phyloP scores from a whole-genome alignment of 192 early-diverging fungal species.

The Entomortierella parvispora region DNA sequence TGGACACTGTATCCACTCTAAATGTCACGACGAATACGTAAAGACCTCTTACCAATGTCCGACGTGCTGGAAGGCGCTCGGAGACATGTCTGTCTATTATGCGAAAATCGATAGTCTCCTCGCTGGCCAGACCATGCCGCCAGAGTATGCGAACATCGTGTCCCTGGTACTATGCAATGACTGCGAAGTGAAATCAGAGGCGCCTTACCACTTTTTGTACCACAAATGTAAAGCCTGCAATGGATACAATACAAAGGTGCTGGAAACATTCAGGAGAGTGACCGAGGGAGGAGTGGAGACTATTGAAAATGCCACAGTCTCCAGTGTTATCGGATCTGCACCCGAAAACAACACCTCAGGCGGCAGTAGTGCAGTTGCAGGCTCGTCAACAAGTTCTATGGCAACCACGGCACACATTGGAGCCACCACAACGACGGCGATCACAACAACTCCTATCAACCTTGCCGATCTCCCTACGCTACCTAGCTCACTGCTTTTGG shows the following conservation, averaged over 20 bases:
- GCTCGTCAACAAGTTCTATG: neutral
- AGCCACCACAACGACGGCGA: neutral
- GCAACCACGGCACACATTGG: neutral
- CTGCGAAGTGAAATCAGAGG: conserved; percentile 84
- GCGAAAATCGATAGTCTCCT: conserved; percentile 83
- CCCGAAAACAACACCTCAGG: conserved; percentile 36
- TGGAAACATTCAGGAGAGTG: conserved; percentile 60
- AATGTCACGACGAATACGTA: conserved; percentile 83
- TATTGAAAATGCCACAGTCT: conserved; percentile 19
- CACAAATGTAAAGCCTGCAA: conserved; percentile 90
- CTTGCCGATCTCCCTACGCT: conserved; percentile 4
- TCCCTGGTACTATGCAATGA: conserved; percentile 92
- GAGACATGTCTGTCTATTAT: conserved; percentile 85
- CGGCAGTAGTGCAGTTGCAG: conserved; percentile 1
- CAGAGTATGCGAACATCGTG: conserved; percentile 78
- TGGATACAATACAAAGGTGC: conserved; percentile 90
- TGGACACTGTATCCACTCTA: conserved; percentile 91
- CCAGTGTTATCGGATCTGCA: neutral
- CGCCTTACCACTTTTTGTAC: conserved; percentile 96
- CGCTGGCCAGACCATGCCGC: conserved; percentile 80
- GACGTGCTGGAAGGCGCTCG: conserved; percentile 90
- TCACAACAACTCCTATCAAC: conserved; percentile 1
- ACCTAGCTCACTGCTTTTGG: neutral
- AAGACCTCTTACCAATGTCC: conserved; percentile 96
- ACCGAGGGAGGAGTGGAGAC: neutral